Evolutionary conservation across 31 red algal species (phyloP).

Genomic region (Asparagopsis taxiformis): DNA sequence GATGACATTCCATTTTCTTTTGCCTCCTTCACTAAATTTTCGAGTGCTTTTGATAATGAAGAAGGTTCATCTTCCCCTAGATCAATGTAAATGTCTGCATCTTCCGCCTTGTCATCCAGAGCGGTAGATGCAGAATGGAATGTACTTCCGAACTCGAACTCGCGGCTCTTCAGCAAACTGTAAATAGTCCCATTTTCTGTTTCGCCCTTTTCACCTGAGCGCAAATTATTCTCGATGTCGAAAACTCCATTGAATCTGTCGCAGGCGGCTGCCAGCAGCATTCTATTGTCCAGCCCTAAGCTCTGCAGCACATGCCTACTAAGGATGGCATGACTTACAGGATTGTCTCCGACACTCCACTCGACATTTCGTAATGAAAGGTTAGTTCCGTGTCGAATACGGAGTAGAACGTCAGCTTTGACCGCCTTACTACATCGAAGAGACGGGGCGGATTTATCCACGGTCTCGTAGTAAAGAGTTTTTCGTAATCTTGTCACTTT

Average conservation of each 20-base stretch:
- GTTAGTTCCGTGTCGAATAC: not conserved
- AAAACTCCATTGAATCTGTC: not conserved
- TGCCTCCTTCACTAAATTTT: not conserved
- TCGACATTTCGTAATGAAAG: not conserved
- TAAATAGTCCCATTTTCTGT: not conserved
- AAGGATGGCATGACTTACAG: not conserved
- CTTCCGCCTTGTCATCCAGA: not conserved
- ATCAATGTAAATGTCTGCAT: not conserved
- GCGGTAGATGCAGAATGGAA: not conserved
- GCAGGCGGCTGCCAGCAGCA: not conserved
- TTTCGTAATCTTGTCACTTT: not conserved
- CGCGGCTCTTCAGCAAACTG: not conserved
- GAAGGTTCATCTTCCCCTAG: not conserved
- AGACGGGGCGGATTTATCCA: not conserved
- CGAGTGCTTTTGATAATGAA: not conserved
- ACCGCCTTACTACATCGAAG: not conserved
- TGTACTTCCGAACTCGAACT: not conserved
- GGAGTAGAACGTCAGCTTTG: not conserved
- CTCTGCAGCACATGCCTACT: not conserved
- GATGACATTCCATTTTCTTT: not conserved
- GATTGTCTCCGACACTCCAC: not conserved
- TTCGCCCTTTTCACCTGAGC: not conserved
- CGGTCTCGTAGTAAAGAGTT: not conserved
- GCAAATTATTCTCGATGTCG: not conserved
- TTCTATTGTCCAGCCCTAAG: not conserved